Conservation (phyloP, 495 filamentous ascomycete genomes). For the Aspergillus campestris region DNA sequence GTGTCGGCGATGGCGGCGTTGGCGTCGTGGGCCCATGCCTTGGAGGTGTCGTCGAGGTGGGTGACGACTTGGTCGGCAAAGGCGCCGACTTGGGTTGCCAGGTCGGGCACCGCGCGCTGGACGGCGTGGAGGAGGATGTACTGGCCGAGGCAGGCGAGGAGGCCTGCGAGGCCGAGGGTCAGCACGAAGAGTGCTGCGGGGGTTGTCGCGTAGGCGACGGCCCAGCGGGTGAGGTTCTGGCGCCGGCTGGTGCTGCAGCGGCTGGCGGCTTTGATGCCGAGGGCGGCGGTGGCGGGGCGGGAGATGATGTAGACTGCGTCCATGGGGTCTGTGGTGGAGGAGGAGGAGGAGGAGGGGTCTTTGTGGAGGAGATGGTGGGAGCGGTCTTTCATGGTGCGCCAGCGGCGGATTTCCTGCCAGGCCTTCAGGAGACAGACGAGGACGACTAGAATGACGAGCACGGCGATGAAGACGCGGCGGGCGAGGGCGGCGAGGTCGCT, state of each 20-base stretch:
- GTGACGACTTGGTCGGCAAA: constrained; percentile 76
- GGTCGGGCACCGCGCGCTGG: constrained; percentile 64
- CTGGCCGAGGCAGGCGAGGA: constrained; percentile 80
- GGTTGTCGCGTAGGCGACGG: constrained; percentile 78
- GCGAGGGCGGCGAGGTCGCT: constrained; percentile 51
- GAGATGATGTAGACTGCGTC: constrained; percentile 86
- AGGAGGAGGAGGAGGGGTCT: constrained; percentile 22
- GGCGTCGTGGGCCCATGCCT: constrained; percentile 65
- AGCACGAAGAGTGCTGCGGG: constrained; percentile 80
- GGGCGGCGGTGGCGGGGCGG: constrained; percentile 59
- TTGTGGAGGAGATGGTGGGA: constrained; percentile 56
- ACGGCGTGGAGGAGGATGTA: constrained; percentile 66
- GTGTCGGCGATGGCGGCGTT: constrained; percentile 63
- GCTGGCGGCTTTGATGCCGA: constrained; percentile 65
- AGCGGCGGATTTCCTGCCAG: constrained; percentile 71
- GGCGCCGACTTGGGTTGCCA: constrained; percentile 66
- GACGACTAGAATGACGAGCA: constrained; percentile 60
- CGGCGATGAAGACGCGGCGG: constrained; percentile 63
- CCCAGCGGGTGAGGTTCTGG: constrained; percentile 72
- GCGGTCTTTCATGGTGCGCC: constrained; percentile 61
- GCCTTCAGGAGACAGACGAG: constrained; percentile 68
- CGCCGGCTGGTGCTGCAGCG: constrained; percentile 58
- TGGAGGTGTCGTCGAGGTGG: constrained; percentile 62
- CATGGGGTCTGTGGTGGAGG: constrained; percentile 51
- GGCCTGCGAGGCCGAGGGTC: constrained; percentile 73